Base-by-base conservation (phyloP, 1,139 yeast genomes). In the Zygosaccharomyces pseudobailii region DNA sequence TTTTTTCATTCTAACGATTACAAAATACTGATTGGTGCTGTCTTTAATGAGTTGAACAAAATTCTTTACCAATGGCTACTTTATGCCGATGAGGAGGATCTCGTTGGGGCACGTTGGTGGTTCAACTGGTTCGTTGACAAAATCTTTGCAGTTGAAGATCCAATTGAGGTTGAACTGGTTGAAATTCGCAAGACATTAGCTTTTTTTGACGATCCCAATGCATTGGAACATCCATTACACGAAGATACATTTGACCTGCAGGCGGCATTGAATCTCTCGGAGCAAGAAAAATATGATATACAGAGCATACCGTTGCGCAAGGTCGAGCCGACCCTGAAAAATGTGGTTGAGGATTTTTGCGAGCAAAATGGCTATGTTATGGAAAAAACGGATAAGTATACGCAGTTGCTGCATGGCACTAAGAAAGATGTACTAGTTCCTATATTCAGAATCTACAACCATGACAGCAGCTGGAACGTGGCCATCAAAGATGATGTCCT, bases 271-370 rank as follows among this genome's bases (percentile, higher is more conserved):
- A 31, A 42, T 8, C 21, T 41, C 17, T 43, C 38, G 17, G 38
- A 36, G 10, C 34, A 28, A 17, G 49, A 43, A 13, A 30, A 35
- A 3, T 50, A 53, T 37, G 53, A 50, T 5, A 36, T 60, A 5
- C 51, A 49, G 4, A 57, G 55, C 36, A 61, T 68, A 9, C 71
- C 74, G 3, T 39, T 58, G 21, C 57, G 65, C 8, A 63, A 58
- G 31, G 54, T 68, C 1, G 57, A 55, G 17, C 55, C 68, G 13
- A 64, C 79, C 0, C 75, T 76, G 57, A 74, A 70, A 49, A 80
- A 78, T 25, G 74, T 79, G 25, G 71, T 80, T 6, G 79, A 76
- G 46, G 77, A 63, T 28, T 69, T 60, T 47, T 69, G 73, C 44
- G 57, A 56, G 32, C 56, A 54, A 6, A 56, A 69, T 38, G 66